These are phyloP conservation scores for Melanomma pulvis-pyrius DNA, from an alignment of 495 filamentous ascomycete species.

Conservation along the genomic window DNA sequence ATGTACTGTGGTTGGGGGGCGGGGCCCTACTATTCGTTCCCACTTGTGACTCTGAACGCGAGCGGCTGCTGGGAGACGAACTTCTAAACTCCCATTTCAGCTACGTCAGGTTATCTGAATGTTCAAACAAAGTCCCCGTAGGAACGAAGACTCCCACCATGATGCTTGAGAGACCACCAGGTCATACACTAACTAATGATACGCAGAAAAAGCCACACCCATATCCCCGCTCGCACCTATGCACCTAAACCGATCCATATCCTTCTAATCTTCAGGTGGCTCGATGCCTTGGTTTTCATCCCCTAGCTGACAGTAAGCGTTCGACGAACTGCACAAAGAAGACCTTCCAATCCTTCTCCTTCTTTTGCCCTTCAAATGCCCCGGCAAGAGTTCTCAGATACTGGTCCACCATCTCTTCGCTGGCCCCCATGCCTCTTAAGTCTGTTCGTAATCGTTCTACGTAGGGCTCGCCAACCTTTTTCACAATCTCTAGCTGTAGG, in stretches of 20 bases:
- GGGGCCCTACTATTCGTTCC: no score
- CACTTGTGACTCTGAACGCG: background rate
- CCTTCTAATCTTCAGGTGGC: background rate
- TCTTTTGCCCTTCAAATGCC: constrained; percentile 34
- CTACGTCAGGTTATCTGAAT: no score
- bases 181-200: background rate
- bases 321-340: constrained; percentile 46
- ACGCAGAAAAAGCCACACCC: background rate
- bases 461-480: constrained; percentile 74
- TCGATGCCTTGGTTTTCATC: background rate
- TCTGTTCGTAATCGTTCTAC: constrained; percentile 59
- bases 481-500: constrained; percentile 83
- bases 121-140: background rate
- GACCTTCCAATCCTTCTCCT: constrained; percentile 42
- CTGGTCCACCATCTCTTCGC: constrained; percentile 53
- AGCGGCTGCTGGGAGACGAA: background rate
- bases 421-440: constrained; percentile 58
- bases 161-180: background rate
- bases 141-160: background rate
- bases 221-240: background rate
- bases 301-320: constrained; percentile 1
- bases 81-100: background rate
- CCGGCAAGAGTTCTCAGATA: constrained; percentile 57
- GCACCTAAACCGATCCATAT: background rate
- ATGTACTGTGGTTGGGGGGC: background rate